Conservation (phyloP, 371 early-diverging fungal species). For the Circinella umbellata region DNA sequence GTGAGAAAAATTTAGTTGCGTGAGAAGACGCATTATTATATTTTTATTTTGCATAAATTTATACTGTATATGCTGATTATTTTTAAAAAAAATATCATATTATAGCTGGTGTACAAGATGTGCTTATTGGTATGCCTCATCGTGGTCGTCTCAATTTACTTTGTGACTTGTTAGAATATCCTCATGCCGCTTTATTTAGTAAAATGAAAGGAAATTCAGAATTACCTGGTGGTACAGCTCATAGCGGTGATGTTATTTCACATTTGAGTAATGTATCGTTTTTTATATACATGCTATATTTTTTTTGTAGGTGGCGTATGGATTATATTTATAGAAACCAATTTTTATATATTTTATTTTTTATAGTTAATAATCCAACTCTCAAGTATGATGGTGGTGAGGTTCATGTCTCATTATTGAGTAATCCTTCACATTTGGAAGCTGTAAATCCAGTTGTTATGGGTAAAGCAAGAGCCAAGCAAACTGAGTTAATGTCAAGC, state of each 20-base stretch:
- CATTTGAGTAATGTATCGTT: constrained; percentile 59
- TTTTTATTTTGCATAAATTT: not conserved
- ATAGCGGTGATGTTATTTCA: constrained; percentile 92
- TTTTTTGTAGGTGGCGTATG: not conserved
- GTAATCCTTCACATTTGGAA: constrained; percentile 91
- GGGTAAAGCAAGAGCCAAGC: constrained; percentile 92
- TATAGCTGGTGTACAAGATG: constrained; percentile 72
- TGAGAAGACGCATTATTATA: not conserved
- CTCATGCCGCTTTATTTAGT: constrained; percentile 84
- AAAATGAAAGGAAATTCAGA: constrained; percentile 93
- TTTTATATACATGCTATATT: constrained; percentile 2
- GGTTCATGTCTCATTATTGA: constrained; percentile 84
- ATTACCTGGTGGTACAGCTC: constrained; percentile 75
- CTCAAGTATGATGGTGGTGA: constrained; percentile 68
- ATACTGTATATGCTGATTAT: not conserved
- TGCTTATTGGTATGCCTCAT: constrained; percentile 96
- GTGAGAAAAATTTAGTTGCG: not conserved
- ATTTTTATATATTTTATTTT: not conserved
- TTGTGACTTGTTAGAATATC: constrained; percentile 81
- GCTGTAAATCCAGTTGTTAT: constrained; percentile 95
- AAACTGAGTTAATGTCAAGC: constrained; percentile 79
- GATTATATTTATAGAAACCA: not conserved
- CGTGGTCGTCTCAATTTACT: constrained; percentile 95
- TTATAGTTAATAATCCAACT: constrained; percentile 70
- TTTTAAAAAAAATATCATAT: not conserved